These are phyloP conservation scores for Amanita thiersii DNA, from an alignment of 768 basidiomycete species.

Conservation along the genomic window DNA sequence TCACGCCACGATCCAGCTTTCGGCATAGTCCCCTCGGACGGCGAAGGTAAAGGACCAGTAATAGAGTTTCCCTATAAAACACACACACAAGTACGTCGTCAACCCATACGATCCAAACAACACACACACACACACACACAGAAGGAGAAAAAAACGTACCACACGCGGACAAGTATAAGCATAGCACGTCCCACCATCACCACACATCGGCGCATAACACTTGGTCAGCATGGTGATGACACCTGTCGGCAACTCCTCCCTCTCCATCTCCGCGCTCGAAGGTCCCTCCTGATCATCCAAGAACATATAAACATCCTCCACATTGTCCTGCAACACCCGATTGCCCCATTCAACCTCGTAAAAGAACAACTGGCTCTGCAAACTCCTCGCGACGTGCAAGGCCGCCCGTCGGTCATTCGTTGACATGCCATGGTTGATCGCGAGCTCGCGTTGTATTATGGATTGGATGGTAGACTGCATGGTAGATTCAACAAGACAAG, in stretches of 20 bases:
- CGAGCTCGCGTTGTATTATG: slow-evolving; percentile 73
- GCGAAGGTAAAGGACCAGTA: slow-evolving; percentile 15
- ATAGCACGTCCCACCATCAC: slow-evolving; percentile 74
- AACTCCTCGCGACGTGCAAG: slow-evolving; percentile 77
- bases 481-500: slow-evolving; percentile 5
- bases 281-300: slow-evolving; percentile 72
- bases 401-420: slow-evolving; percentile 75
- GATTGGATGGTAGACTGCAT: slow-evolving; percentile 79
- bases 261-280: slow-evolving; percentile 46
- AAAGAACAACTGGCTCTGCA: slow-evolving; percentile 91
- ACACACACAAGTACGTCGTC: no score
- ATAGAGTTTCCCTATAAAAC: slow-evolving; percentile 21
- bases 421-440: slow-evolving; percentile 55
- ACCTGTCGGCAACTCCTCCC: slow-evolving; percentile 74
- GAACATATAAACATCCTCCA: slow-evolving; percentile 95
- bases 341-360: slow-evolving; percentile 97
- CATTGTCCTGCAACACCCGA: slow-evolving; percentile 74
- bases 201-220: slow-evolving; percentile 85
- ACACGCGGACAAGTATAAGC: slow-evolving; percentile 72
- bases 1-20: slow-evolving; percentile 44
- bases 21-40: slow-evolving; percentile 28
- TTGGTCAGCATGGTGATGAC: slow-evolving; percentile 81
- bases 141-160: slow-evolving; percentile 23
- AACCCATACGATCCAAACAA: slow-evolving; percentile 1
- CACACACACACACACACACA: neutral